Evolutionary conservation across 2,329 filamentous ascomycete species (phyloP), one percentile per base, ranked within the genome.

Genomic region (Leptographium lundbergii): DNA sequence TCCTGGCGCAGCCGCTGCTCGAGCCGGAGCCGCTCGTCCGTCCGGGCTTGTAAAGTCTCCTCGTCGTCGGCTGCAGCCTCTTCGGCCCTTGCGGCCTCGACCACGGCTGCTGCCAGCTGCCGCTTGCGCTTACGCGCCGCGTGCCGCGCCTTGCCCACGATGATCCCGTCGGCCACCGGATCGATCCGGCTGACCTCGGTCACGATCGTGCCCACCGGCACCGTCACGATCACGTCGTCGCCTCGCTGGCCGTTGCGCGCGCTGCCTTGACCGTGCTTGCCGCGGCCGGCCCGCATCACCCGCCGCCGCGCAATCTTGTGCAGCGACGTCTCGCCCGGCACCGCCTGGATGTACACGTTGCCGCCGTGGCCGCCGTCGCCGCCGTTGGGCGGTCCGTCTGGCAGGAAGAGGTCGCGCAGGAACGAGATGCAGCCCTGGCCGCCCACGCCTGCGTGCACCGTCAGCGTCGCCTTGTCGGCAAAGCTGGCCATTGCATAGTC

Each of bases 401-500:
- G 82, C 34, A 96, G 79, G 71, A 88, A 97, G 63, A 92, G 92
- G 67, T 99, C 94, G 24, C 92, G 86, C 51, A 95, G 75, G 69
- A 97, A 99, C 0, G 94, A 94, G 56, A 97, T 89, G 69, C 94
- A 99, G 63, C 94, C 94, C 68, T 94, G 86, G 10, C 94, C 94
- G 29, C 94, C 94, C 2, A 78, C 74, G 10, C 94, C 94, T 22
- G 91, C 88, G 65, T 87, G 81, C 3, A 97, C 72, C 0, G 82
- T 88, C 32, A 97, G 73, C 9, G 82, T 82, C 59, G 91, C 91
- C 69, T 89, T 87, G 73, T 99, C 94, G 59, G 89, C 86, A 68
- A 99, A 99, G 52, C 86, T 87, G 4, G 89, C 84, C 36, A 85
- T 78, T 19, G 88, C 81, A 72, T 95, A 97, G 71, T 96, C 90